These are phyloP conservation scores for Aspergillus coremiiformis DNA, from an alignment of 495 filamentous ascomycete species.

Conservation along the genomic window DNA sequence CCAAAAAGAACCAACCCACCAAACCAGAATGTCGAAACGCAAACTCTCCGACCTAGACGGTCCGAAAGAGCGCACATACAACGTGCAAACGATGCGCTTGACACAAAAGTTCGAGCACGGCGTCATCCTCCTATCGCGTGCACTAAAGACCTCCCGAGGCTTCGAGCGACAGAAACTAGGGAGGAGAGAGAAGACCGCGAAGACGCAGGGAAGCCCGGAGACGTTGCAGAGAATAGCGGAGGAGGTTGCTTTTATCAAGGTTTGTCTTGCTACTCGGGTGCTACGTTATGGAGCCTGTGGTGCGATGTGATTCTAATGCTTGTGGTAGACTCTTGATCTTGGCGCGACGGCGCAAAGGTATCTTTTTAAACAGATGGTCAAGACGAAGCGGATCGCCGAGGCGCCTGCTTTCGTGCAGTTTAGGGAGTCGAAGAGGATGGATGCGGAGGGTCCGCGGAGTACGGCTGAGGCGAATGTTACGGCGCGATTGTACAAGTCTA, in stretches of 20 bases:
- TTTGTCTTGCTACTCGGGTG: slow-evolving; percentile 21
- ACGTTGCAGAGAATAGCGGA: slow-evolving; percentile 52
- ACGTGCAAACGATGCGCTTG: slow-evolving; percentile 34
- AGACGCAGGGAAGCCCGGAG: slow-evolving; percentile 32
- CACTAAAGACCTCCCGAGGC: slow-evolving; percentile 71
- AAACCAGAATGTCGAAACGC: slow-evolving; percentile 40
- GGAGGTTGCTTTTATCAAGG: slow-evolving; percentile 73
- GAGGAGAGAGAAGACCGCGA: slow-evolving; percentile 63
- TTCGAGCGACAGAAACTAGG: slow-evolving; percentile 87
- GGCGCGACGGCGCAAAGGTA: slow-evolving; percentile 57
- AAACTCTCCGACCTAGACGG: slow-evolving; percentile 34
- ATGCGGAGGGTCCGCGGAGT: slow-evolving; percentile 36
- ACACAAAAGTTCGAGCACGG: slow-evolving; percentile 50
- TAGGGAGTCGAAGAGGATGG: slow-evolving; percentile 25
- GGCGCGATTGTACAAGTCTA: slow-evolving; percentile 71
- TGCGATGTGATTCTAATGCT: too few species aligned
- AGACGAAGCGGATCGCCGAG: slow-evolving; percentile 60
- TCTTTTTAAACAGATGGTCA: slow-evolving; percentile 66
- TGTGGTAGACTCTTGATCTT: slow-evolving; percentile 54
- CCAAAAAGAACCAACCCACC: neutral
- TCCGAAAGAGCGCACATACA: slow-evolving; percentile 17
- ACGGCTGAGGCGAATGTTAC: slow-evolving; percentile 63
- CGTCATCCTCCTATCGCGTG: slow-evolving; percentile 54
- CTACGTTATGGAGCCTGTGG: too few species aligned
- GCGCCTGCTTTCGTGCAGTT: slow-evolving; percentile 39